phyloP scores from a whole-genome alignment of 2,329 filamentous ascomycete species.

The Venturia nashicola region DNA sequence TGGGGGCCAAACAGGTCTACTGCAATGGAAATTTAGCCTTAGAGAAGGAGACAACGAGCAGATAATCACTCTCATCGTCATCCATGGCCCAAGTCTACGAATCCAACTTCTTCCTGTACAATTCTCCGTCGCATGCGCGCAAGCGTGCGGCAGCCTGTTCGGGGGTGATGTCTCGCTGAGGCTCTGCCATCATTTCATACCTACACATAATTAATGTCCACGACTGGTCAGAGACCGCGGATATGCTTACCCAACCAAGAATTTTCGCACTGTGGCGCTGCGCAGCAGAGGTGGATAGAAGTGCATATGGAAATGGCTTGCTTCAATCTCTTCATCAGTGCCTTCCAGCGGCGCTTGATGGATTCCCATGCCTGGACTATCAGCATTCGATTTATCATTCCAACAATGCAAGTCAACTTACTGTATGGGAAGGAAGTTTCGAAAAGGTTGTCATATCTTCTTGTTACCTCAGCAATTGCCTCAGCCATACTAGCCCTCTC shows the following conservation, averaged over 20 bases:
- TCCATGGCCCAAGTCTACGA: not conserved
- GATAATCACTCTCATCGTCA: not conserved
- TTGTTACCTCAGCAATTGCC: constrained; percentile 74
- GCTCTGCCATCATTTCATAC: constrained; percentile 92
- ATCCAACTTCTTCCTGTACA: constrained; percentile 63
- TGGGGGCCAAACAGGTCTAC: not conserved
- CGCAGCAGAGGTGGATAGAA: constrained; percentile 92
- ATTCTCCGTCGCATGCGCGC: constrained; percentile 61
- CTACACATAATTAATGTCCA: constrained; percentile 16
- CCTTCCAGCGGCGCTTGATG: constrained; percentile 88
- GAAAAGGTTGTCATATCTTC: constrained; percentile 92
- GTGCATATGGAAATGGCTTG: constrained; percentile 89
- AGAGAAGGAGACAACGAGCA: not conserved
- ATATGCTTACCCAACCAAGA: constrained; percentile 60
- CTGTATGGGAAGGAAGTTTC: constrained; percentile 95
- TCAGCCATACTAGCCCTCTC: constrained; percentile 70
- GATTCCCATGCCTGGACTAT: constrained; percentile 61
- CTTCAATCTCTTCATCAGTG: constrained; percentile 69
- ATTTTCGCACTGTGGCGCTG: constrained; percentile 90
- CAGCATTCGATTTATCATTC: not conserved
- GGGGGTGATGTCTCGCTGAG: constrained; percentile 95
- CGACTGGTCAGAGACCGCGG: not conserved
- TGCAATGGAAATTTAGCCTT: not conserved
- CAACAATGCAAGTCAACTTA: constrained; percentile 26
- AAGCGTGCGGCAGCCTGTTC: constrained; percentile 81